Evolutionary conservation across 202 grass and related monocot species (phyloP).

Genomic region (Setaria italica): DNA sequence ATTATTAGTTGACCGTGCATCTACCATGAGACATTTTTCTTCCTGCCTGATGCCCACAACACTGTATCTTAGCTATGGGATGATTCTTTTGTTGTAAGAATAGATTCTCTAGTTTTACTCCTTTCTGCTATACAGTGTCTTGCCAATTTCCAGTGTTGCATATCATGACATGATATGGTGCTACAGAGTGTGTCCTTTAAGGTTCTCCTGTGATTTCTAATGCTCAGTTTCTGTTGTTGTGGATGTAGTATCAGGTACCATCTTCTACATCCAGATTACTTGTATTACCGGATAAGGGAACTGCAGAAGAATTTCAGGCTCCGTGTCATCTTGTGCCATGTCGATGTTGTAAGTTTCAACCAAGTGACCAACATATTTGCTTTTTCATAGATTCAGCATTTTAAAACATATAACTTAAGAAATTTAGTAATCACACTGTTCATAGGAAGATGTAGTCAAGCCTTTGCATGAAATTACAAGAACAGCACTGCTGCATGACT

Average conservation of each 20-base stretch:
- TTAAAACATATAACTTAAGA: constrained; percentile 8
- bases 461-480: constrained; percentile 95
- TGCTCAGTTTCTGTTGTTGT: constrained; percentile 17
- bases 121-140: neutral
- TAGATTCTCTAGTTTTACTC: neutral
- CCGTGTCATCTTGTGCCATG: constrained; percentile 83
- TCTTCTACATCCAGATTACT: constrained; percentile 96
- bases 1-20: constrained; percentile 9
- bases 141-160: neutral
- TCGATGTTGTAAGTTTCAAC: constrained; percentile 81
- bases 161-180: neutral
- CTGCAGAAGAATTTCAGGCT: constrained; percentile 92
- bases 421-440: constrained; percentile 22
- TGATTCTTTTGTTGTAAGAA: neutral
- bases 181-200: neutral
- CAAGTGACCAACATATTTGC: constrained; percentile 14
- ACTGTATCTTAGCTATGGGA: too few relatives aligned
- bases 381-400: neutral
- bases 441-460: constrained; percentile 93
- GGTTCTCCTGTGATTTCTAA: constrained; percentile 25
- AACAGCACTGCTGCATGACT: constrained; percentile 90
- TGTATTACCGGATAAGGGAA: constrained; percentile 95
- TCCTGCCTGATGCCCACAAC: neutral
- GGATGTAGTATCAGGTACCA: constrained; percentile 87
- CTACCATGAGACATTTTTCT: neutral